Evolutionary conservation across 108 stramenopile species (phyloP).

Genomic region (Schizochytrium sp.): DNA sequence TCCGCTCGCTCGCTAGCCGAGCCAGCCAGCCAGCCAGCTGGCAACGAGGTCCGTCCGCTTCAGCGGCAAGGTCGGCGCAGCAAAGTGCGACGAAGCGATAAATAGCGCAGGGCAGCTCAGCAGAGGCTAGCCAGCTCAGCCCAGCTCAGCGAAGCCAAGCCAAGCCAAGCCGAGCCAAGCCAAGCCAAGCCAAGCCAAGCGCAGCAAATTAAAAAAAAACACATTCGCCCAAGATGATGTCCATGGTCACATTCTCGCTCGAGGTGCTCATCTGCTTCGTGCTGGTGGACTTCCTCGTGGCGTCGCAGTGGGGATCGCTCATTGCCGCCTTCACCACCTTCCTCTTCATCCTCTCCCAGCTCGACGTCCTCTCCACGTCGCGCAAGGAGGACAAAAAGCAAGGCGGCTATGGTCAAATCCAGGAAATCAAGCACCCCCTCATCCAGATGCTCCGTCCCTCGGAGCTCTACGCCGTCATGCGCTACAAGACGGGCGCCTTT

Average conservation of each 20-base stretch:
- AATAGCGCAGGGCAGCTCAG: no score
- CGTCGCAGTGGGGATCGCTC: not conserved
- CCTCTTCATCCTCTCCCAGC: not conserved
- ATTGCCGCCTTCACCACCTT: not conserved
- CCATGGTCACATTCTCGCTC: not conserved
- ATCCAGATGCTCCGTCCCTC: slow-evolving; percentile 75
- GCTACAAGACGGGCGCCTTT: slow-evolving; percentile 50
- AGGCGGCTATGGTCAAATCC: slow-evolving; percentile 93
- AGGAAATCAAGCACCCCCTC: slow-evolving; percentile 44
- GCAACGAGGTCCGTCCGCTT: no score
- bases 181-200: no score
- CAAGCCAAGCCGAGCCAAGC: no score
- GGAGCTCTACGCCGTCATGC: slow-evolving; percentile 75
- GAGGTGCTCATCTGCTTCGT: slow-evolving; percentile 14
- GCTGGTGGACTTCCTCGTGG: not conserved
- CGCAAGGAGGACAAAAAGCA: slow-evolving; percentile 64
- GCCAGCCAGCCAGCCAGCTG: no score
- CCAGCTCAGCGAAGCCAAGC: no score
- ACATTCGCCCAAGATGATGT: not conserved
- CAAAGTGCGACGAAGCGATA: no score
- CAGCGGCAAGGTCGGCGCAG: no score
- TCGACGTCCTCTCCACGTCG: not conserved
- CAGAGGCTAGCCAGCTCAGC: no score
- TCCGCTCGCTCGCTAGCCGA: no score
- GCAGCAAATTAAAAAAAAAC: no score